These are phyloP conservation scores for Cystobasidium ongulense DNA, from an alignment of 768 basidiomycete species.

Conservation along the genomic window DNA sequence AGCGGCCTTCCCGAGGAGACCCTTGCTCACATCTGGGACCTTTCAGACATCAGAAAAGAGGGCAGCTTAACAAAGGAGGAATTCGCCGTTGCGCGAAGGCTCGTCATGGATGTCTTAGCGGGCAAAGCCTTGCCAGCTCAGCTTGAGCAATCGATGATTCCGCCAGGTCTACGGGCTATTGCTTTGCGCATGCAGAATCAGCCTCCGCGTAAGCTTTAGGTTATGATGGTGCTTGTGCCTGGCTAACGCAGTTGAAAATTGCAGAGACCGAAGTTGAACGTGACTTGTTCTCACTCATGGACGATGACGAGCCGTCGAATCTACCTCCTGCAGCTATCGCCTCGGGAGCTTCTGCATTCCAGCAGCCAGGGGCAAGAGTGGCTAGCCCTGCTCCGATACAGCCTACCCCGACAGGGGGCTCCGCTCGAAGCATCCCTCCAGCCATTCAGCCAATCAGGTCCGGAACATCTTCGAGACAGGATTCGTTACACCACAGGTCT, in stretches of 20 bases:
- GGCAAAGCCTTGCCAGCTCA: conserved; percentile 65
- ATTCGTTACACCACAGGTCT: conserved; percentile 3
- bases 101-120: conserved; percentile 75
- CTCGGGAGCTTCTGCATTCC: conserved; percentile 19
- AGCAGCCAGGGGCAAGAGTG: background rate
- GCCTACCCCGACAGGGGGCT: conserved; percentile 26
- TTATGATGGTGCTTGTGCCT: background rate
- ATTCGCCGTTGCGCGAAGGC: conserved; percentile 89
- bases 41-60: conserved; percentile 79
- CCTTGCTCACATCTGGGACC: conserved; percentile 91
- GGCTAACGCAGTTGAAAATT: background rate
- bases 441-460: conserved; percentile 31
- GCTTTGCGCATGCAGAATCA: conserved; percentile 48
- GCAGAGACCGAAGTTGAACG: conserved; percentile 33
- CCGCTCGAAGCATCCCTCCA: conserved; percentile 26
- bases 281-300: conserved; percentile 47
- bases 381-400: conserved; percentile 21
- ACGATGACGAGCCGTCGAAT: conserved; percentile 52
- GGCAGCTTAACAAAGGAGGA: conserved; percentile 80
- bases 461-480: conserved; percentile 13
- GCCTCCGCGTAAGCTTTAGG: conserved; percentile 39
- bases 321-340: conserved; percentile 17
- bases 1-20: conserved; percentile 71
- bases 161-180: conserved; percentile 62
- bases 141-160: conserved; percentile 68